phyloP scores from a whole-genome alignment of 495 filamentous ascomycete species.

The Trichoderma erinaceum region DNA sequence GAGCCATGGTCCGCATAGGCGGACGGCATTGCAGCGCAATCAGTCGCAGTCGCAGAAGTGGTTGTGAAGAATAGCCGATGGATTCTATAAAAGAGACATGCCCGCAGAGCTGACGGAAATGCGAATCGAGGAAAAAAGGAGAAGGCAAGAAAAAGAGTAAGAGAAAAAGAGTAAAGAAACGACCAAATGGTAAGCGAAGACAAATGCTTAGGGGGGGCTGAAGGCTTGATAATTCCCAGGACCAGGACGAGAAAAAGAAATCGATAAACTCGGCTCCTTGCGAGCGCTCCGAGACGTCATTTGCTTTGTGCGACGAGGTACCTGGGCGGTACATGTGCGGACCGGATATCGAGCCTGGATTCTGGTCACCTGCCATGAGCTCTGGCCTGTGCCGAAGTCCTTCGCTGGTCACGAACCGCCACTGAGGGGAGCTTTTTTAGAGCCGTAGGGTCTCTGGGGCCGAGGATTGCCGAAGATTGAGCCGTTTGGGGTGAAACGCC shows the following conservation, averaged over 20 bases:
- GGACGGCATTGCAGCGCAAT: conserved; percentile 36
- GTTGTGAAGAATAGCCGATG: neutral
- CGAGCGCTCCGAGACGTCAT: neutral
- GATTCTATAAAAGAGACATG: neutral
- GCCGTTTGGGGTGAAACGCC: too few relatives aligned
- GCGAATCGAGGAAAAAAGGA: neutral
- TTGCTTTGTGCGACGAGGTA: neutral
- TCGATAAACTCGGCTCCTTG: neutral
- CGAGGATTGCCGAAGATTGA: neutral
- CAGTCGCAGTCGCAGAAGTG: neutral
- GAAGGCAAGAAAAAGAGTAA: neutral
- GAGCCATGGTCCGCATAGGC: conserved; percentile 44
- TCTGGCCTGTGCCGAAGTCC: neutral
- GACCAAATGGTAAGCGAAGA: too few relatives aligned
- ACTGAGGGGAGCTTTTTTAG: neutral
- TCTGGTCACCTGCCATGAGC: neutral
- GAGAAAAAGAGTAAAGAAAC: neutral
- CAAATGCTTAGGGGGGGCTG: neutral
- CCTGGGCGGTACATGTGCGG: neutral
- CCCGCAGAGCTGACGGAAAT: neutral
- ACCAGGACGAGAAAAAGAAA: neutral
- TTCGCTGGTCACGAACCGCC: neutral
- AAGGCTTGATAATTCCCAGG: neutral
- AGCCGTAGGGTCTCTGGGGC: neutral
- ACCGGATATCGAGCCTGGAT: neutral